Evolutionary conservation across 495 filamentous ascomycete genomes (phyloP).

Genomic region (Talaromyces liani): DNA sequence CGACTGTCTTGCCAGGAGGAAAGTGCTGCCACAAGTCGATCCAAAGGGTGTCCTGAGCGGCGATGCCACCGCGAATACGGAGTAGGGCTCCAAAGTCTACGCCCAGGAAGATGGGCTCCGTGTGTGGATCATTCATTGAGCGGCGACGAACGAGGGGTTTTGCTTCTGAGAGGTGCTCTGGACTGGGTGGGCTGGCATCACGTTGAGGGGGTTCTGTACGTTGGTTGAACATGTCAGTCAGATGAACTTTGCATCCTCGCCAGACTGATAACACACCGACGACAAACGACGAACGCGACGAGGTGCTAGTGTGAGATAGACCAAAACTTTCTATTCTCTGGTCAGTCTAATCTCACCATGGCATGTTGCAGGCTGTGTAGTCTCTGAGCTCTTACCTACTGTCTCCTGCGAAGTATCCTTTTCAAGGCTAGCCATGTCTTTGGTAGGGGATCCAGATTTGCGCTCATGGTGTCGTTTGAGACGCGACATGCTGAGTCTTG

Average conservation of each 20-base stretch:
- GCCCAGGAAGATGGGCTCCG: neutral
- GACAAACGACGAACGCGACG: neutral
- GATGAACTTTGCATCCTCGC: neutral
- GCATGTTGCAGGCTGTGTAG: neutral
- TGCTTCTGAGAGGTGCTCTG: neutral
- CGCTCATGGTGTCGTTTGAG: neutral
- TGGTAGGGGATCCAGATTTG: neutral
- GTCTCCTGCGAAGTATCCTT: neutral
- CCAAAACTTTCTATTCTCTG: neutral
- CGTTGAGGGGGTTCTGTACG: neutral
- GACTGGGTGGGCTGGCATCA: neutral
- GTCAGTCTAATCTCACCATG: neutral
- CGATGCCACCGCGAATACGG: neutral
- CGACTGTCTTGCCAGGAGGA: neutral
- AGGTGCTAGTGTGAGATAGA: neutral
- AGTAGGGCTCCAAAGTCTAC: constrained; percentile 4
- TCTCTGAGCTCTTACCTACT: neutral
- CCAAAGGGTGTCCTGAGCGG: neutral
- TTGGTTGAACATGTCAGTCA: neutral
- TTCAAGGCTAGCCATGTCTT: neutral
- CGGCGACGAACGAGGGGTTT: neutral
- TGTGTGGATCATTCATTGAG: neutral
- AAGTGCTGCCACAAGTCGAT: constrained; percentile 4
- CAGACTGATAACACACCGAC: neutral
- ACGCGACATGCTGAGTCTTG: neutral